Evolutionary conservation across 805 yeast genomes (phyloP), one percentile per base, ranked within the genome.

Genomic region (Candida arabinofermentans): DNA sequence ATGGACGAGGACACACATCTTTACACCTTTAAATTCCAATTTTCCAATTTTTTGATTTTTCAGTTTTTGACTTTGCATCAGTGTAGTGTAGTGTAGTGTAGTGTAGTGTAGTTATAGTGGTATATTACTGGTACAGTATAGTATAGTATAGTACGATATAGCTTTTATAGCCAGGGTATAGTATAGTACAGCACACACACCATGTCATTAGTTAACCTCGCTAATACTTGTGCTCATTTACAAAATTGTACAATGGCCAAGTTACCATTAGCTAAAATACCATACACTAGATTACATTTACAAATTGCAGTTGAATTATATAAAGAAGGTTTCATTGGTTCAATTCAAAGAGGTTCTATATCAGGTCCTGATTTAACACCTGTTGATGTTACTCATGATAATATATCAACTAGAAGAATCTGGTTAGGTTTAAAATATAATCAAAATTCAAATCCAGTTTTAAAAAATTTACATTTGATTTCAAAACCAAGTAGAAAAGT

Each of bases 391-490:
- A 89, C 98, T 0, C 89, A 84, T 26, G 96, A 86, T 59, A 90
- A 91, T 58, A 78, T 93, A 24, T 65, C 95, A 16, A 75, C 90
- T 1, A 79, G 98, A 57, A 75, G 95, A 52, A 72, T 93, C 38
- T 93, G 99, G 99, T 63, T 93, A 17, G 95, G 90, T 2, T 70
- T 93, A 61, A 93, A 93, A 62, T 93, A 93, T 63, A 78, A n/a
- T n/a, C n/a, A 91, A 58, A 78, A 87, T 49, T 79, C 83, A 57
- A 70, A 72, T 51, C 83, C 96, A 0, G 95, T 93, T 14, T 70
- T 93, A 48, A 73, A 79, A 50, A 74, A 78, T 41, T 77, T 89
- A 54, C 72, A 77, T 24, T 70, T 91, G 52, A 79, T 93, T 24
- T 83, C 93, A 34, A 89, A 84, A 57, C 98, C 99, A 30, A 86